Conservation (phyloP, 257 asterid genomes). For the Scutellaria galericulata region DNA sequence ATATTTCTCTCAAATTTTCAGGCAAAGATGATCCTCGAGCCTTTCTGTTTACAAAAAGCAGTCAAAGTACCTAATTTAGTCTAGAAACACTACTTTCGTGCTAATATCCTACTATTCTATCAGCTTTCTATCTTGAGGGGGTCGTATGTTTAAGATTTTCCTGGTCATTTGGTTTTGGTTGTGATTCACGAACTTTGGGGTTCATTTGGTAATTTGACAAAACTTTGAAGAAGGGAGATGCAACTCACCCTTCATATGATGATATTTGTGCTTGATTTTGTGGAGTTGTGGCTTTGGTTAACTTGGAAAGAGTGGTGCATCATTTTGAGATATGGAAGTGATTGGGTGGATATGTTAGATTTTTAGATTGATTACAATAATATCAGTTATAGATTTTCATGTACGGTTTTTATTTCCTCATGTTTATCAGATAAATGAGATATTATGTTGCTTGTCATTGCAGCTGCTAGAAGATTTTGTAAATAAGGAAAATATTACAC, state of each 20-base stretch:
- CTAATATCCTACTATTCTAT: too few relatives aligned
- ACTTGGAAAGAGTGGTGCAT: constrained; percentile 19
- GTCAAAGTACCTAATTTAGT: too few relatives aligned
- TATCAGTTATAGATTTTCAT: constrained; percentile 2
- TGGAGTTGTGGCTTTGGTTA: constrained; percentile 3
- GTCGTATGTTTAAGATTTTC: too few relatives aligned
- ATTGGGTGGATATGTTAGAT: not conserved
- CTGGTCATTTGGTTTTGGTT: too few relatives aligned
- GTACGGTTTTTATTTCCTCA: not conserved
- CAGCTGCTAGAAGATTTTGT: constrained; percentile 76
- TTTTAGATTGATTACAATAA: not conserved
- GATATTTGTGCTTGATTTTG: not conserved
- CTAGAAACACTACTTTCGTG: too few relatives aligned
- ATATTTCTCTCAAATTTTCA: too few relatives aligned
- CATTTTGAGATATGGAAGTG: constrained; percentile 5
- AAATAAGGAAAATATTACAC: constrained; percentile 60
- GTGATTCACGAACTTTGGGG: too few relatives aligned
- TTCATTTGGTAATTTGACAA: too few relatives aligned
- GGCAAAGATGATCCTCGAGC: too few relatives aligned
- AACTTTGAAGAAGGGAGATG: too few relatives aligned
- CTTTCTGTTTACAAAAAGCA: too few relatives aligned
- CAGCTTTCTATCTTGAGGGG: too few relatives aligned
- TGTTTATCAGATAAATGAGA: constrained; percentile 17
- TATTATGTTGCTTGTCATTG: constrained; percentile 33
- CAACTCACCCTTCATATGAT: not conserved